Conservation (phyloP, 2,329 filamentous ascomycete genomes). For the Verticillium zaregamsianum region DNA sequence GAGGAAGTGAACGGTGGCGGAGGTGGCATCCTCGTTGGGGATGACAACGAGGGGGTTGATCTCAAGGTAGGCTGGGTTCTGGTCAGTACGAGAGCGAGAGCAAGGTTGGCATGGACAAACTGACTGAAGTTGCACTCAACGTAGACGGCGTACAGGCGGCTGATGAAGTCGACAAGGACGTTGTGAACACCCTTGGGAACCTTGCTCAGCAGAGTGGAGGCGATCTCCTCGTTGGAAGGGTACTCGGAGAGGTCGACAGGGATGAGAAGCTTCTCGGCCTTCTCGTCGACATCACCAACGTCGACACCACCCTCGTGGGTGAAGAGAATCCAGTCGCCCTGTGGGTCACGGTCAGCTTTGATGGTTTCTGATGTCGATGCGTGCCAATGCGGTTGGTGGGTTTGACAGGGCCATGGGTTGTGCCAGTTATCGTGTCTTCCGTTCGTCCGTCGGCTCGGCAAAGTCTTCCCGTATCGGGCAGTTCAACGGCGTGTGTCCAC, state of each 20-base stretch:
- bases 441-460: slow-evolving; percentile 30
- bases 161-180: slow-evolving; percentile 98
- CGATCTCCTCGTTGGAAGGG: slow-evolving; percentile 94
- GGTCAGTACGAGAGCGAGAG: neutral
- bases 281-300: slow-evolving; percentile 97
- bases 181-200: slow-evolving; percentile 95
- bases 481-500: neutral
- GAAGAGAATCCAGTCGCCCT: slow-evolving; percentile 99
- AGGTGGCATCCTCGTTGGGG: slow-evolving; percentile 87
- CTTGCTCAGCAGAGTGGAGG: slow-evolving; percentile 78
- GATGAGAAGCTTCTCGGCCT: slow-evolving; percentile 97
- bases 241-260: slow-evolving; percentile 93
- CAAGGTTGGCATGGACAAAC: neutral
- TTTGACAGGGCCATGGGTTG: neutral
- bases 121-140: slow-evolving; percentile 94
- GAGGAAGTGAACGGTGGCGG: slow-evolving; percentile 93
- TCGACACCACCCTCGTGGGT: slow-evolving; percentile 99
- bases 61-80: slow-evolving; percentile 72
- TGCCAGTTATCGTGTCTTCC: slow-evolving; percentile 7
- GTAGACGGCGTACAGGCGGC: slow-evolving; percentile 95
- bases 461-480: slow-evolving; percentile 3
- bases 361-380: neutral
- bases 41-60: slow-evolving; percentile 99
- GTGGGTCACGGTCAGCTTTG: slow-evolving; percentile 13
- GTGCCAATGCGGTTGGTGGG: neutral